Conservation (phyloP, 805 yeast species). For the Komagataella kurtzmanii region DNA sequence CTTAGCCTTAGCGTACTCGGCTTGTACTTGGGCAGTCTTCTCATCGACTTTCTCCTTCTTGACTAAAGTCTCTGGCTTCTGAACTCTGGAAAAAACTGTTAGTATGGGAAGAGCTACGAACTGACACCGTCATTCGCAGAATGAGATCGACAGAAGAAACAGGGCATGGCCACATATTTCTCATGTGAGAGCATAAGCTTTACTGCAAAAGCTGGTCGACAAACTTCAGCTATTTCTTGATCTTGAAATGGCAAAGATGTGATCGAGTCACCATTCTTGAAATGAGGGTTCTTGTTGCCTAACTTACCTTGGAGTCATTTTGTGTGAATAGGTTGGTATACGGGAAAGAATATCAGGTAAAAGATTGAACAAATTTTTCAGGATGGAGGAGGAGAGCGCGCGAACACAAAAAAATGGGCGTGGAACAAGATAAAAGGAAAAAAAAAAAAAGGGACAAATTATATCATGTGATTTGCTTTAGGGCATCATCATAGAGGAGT, state of each 20-base stretch:
- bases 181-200: not conserved
- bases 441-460: no score
- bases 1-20: constrained; percentile 70
- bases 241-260: not conserved
- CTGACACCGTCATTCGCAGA: not conserved
- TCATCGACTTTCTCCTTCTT: constrained; percentile 73
- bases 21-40: constrained; percentile 63
- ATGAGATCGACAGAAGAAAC: not conserved
- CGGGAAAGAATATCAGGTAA: not conserved
- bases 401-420: not conserved
- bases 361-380: not conserved
- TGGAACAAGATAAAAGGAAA: not conserved
- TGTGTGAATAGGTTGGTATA: not conserved
- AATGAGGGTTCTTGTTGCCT: not conserved
- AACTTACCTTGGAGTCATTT: not conserved
- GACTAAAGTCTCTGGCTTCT: constrained; percentile 72
- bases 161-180: not conserved
- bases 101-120: constrained; percentile 4
- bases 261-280: not conserved
- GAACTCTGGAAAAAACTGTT: constrained; percentile 26
- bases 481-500: not conserved
- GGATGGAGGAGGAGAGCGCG: not conserved
- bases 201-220: not conserved
- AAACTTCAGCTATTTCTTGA: not conserved
- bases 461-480: not conserved